Evolutionary conservation across 495 filamentous ascomycete genomes (phyloP).

Genomic region (Rostrohypoxylon terebratum): DNA sequence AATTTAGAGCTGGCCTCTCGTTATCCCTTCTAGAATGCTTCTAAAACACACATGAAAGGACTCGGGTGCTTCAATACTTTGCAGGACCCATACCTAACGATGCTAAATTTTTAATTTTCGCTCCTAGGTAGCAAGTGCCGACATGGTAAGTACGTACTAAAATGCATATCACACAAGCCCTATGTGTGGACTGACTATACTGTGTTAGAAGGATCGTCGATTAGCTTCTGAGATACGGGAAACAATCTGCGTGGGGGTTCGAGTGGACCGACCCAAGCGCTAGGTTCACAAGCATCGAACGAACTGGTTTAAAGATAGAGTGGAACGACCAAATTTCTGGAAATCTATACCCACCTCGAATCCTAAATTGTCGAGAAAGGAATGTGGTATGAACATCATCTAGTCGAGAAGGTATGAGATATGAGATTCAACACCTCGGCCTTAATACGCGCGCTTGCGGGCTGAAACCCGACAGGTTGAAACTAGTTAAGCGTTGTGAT

Average conservation of each 20-base stretch:
- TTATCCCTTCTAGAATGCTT: background rate
- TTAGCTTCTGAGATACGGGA: slow-evolving; percentile 7
- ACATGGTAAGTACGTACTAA: background rate
- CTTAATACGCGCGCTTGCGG: slow-evolving; percentile 1
- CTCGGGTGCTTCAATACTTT: background rate
- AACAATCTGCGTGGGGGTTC: slow-evolving; percentile 1
- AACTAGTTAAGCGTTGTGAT: slow-evolving; percentile 4
- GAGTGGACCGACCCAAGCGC: background rate
- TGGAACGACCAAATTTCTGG: background rate
- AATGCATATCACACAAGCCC: background rate
- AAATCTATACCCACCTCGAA: background rate
- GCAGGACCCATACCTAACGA: background rate
- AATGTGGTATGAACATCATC: slow-evolving; percentile 23
- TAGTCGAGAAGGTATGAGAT: slow-evolving; percentile 17
- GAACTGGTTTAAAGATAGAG: background rate
- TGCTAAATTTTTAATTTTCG: background rate
- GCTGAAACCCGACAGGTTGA: slow-evolving; percentile 8
- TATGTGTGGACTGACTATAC: background rate
- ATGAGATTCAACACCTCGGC: background rate
- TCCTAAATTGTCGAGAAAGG: slow-evolving; percentile 14
- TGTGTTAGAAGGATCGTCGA: background rate
- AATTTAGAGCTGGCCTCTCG: background rate
- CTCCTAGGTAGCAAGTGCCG: background rate
- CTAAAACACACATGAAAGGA: background rate
- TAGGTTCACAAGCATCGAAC: background rate